These are phyloP conservation scores for Kwoniella sp. DNA, from an alignment of 768 basidiomycete species.

Conservation along the genomic window DNA sequence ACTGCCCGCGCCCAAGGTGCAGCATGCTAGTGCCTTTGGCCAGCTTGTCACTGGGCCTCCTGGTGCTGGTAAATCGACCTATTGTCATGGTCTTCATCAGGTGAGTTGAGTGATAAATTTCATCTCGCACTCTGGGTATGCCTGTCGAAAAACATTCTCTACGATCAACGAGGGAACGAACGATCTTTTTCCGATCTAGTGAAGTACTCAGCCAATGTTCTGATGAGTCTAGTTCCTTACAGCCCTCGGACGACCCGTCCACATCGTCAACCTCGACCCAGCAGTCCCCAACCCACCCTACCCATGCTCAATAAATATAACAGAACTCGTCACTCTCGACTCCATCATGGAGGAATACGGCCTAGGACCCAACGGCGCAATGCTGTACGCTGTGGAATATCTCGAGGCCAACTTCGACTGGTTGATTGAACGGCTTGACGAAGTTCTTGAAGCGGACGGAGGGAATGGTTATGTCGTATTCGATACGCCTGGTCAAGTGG, in stretches of 20 bases:
- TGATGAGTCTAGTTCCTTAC: constrained; percentile 64
- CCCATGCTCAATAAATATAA: constrained; percentile 83
- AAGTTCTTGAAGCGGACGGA: constrained; percentile 70
- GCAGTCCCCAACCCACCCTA: constrained; percentile 89
- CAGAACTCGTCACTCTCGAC: constrained; percentile 78
- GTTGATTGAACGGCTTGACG: constrained; percentile 58
- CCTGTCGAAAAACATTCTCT: no score
- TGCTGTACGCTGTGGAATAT: constrained; percentile 96
- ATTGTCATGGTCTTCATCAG: constrained; percentile 59
- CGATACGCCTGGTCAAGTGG: constrained; percentile 96
- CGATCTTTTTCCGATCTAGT: no score
- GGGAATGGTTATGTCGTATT: constrained; percentile 80
- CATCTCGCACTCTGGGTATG: no score
- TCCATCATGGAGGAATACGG: constrained; percentile 82
- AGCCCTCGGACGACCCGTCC: constrained; percentile 80
- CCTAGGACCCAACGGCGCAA: constrained; percentile 92
- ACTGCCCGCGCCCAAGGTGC: constrained; percentile 5
- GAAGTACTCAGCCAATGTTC: background rate
- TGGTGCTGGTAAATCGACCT: constrained; percentile 58
- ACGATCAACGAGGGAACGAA: no score
- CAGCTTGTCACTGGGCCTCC: constrained; percentile 58
- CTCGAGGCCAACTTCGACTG: constrained; percentile 89
- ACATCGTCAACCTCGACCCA: constrained; percentile 93
- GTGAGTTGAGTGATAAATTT: constrained; percentile 32
- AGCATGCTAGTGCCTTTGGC: constrained; percentile 44